Base-by-base conservation (phyloP, 2,329 filamentous ascomycete species). In the Aquanectria penicillioides region DNA sequence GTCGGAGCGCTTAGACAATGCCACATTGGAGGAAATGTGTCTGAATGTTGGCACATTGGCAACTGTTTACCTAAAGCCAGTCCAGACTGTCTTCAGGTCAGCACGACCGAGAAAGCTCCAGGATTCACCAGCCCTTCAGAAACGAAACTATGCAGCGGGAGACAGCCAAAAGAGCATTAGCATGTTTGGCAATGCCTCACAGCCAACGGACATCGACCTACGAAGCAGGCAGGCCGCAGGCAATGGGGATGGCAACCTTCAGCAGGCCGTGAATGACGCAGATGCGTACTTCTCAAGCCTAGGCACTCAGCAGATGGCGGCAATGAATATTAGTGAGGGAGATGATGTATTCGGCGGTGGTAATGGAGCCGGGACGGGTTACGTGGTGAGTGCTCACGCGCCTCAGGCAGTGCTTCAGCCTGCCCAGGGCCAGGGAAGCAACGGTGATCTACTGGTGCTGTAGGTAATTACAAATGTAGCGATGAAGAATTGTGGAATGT, bases 21-120 rank as follows among this genome's bases (percentile, higher is more conserved):
- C 86, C 40, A 99, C 95, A 0, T 83, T 99, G 7, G 95, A 99
- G 77, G 95, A 99, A 75, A 94, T 99, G 86, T 98, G 95, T 72
- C 85, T 99, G 59, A 96, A 94, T 68, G 94, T 99, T 40, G 95
- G 95, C 65, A 98, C 95, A 1, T 84, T 99, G 4, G 95, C 95
- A 4, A 99, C 95, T 1, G 94, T 99, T 48, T 99, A 99, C 76
- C 86, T 99, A 46, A 99, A 99, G 76, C 95, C 95, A 4, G 94
- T 99, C 6, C 93, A 98, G 74, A 94, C 95, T 51, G 95, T 99
- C 9, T 99, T 99, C 83, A 90, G 95, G 56, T 90, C 89, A 15
- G 94, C 95, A 11, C 86, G 95, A 12, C 90, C 92, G 1, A 86
- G 93, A 18, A 89, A 88, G 55, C 83, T 99, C 3, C 83, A 88